Percentiles rank a stretch among this genome's conserved stretches.
Conservation (phyloP, 2,329 filamentous ascomycete genomes). For the Monilinia fructigena region DNA sequence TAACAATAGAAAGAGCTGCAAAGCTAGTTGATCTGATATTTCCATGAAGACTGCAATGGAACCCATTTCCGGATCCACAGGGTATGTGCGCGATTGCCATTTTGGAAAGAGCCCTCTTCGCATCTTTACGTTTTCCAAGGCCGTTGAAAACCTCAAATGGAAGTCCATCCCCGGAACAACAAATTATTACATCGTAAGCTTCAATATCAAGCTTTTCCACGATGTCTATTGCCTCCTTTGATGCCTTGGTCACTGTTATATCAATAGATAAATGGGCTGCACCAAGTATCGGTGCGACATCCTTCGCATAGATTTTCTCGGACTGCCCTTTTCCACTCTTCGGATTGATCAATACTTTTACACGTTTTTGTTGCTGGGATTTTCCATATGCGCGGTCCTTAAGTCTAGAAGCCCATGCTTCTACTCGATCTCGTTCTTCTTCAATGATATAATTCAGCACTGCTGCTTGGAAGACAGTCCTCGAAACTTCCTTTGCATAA, state of each 20-base stretch:
- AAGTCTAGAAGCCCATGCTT: slow-evolving; percentile 60
- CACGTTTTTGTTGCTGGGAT: slow-evolving; percentile 66
- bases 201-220: slow-evolving; percentile 73
- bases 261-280: slow-evolving; percentile 78
- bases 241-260: slow-evolving; percentile 64
- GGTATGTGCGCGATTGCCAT: slow-evolving; percentile 82
- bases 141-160: slow-evolving; percentile 94
- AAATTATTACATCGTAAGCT: slow-evolving; percentile 77
- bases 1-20: slow-evolving; percentile 78
- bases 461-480: slow-evolving; percentile 25
- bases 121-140: slow-evolving; percentile 71
- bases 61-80: slow-evolving; percentile 86
- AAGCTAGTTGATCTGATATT: slow-evolving; percentile 55
- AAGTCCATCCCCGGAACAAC: slow-evolving; percentile 86
- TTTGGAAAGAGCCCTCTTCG: slow-evolving; percentile 66
- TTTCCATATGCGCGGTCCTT: slow-evolving; percentile 67
- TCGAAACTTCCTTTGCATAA: slow-evolving; percentile 22
- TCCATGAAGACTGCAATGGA: slow-evolving; percentile 79
- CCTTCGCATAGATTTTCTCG: slow-evolving; percentile 64
- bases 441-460: slow-evolving; percentile 46
- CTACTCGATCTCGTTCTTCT: slow-evolving; percentile 37
- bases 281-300: slow-evolving; percentile 76
- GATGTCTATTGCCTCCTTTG: slow-evolving; percentile 75
- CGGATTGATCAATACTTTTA: slow-evolving; percentile 86
- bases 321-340: slow-evolving; percentile 79